These are phyloP conservation scores for Schizochytrium sp. DNA, from an alignment of 108 stramenopile species.

Conservation along the genomic window DNA sequence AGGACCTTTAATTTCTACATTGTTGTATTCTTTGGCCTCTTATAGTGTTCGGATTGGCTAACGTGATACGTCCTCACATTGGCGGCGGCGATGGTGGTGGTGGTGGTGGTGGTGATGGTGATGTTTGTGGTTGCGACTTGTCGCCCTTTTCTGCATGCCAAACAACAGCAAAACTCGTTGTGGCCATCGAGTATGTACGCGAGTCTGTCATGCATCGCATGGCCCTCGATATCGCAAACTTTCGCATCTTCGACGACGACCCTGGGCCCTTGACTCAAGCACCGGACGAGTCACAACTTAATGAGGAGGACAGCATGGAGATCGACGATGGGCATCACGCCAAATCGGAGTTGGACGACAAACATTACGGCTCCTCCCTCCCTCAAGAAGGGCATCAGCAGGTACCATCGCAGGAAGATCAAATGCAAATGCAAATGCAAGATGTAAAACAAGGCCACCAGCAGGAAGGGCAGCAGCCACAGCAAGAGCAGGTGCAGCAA, in stretches of 20 bases:
- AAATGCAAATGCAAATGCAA: no score
- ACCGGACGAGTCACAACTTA: background rate
- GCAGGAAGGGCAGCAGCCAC: no score
- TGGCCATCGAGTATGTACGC: background rate
- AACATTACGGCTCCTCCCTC: background rate
- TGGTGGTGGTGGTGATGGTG: background rate
- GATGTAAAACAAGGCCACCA: no score
- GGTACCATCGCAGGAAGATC: no score
- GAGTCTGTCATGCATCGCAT: background rate
- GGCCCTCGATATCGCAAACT: background rate
- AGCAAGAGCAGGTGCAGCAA: background rate
- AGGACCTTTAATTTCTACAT: background rate
- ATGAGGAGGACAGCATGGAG: background rate
- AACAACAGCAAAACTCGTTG: background rate
- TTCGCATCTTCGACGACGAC: background rate
- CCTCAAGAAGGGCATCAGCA: no score
- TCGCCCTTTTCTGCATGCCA: background rate
- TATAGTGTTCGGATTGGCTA: background rate
- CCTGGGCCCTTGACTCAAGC: background rate
- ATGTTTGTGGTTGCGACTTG: background rate
- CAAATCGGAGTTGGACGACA: background rate
- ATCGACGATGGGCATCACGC: background rate
- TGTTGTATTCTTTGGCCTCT: background rate
- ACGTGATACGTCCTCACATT: background rate
- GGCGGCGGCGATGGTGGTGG: background rate